Conservation (phyloP, 2,329 filamentous ascomycete genomes). For the Pseudogymnoascus sp. region DNA sequence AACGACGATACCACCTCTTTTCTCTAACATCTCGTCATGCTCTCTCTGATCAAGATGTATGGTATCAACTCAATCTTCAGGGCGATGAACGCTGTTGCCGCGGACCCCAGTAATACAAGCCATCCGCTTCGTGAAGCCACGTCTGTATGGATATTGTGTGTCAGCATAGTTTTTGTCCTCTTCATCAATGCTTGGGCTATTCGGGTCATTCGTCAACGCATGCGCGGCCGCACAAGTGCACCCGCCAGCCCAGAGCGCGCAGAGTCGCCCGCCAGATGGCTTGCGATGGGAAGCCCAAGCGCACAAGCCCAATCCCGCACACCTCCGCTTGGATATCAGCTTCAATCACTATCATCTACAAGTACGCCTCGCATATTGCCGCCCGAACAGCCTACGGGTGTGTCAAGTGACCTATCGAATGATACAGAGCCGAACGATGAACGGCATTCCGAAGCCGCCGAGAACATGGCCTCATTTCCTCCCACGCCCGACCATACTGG, state of each 20-base stretch:
- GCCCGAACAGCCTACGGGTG: not conserved
- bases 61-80: not conserved
- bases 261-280: not conserved
- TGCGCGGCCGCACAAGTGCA: not conserved
- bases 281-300: not conserved
- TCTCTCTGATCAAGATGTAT: not conserved
- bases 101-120: not conserved
- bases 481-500: not conserved
- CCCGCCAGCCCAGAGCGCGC: not conserved
- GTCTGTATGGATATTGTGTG: not conserved
- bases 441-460: not conserved
- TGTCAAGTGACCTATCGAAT: not conserved
- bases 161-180: not conserved
- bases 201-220: not conserved
- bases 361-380: not conserved
- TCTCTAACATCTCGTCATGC: not conserved
- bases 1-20: not conserved
- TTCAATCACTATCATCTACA: not conserved
- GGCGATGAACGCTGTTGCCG: not conserved
- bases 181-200: not conserved
- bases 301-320: not conserved
- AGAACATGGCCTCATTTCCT: not conserved
- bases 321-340: not conserved
- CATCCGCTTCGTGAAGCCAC: not conserved
- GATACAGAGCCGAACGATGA: not conserved